Base-by-base conservation (phyloP, 2,329 filamentous ascomycete species). In the Ambrosiella xylebori region DNA sequence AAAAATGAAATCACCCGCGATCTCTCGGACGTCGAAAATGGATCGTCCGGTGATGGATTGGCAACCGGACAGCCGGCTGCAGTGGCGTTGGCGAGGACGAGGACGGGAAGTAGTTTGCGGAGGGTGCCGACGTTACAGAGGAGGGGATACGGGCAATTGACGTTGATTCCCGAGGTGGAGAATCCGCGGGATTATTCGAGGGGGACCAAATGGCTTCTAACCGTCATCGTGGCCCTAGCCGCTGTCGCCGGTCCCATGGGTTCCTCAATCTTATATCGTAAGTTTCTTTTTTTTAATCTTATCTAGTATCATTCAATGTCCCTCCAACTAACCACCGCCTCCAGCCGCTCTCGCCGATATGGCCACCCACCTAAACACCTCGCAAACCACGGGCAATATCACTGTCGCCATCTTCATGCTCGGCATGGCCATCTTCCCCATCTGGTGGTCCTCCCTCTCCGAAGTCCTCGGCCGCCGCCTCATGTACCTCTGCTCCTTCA, bases 361-460 rank as follows among this genome's bases (percentile, higher is more conserved):
- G 59, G 71, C 82, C 0, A 65, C 65, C 3, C 80, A 85, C 19
- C 73, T 93, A 49, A 63, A 82, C 62, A 76, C 81, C 11, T 77
- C 78, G 0, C 69, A 79, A 12, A 85, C 85, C 0, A 71, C 87
- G 13, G 81, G 83, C 58, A 94, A 93, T 67, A 66, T 93, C 59
- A 84, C 84, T 0, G 79, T 93, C 0, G 84, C 87, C 0, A 69
- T 91, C 59, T 93, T 90, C 67, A 88, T 93, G 86, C 74, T 93
- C 3, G 74, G 79, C 64, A 88, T 93, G 86, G 80, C 82, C 58
- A 87, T 93, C 50, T 91, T 89, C 63, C 88, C 88, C 0, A 74
- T 94, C 0, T 93, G 87, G 87, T 93, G 86, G 86, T 88, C 84
- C 0, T 84, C 83, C 1, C 89, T 93, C 65, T 88, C 84, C 7